phyloP scores from a whole-genome alignment of 1,139 yeast species.

The Wickerhamomyces sp. region DNA sequence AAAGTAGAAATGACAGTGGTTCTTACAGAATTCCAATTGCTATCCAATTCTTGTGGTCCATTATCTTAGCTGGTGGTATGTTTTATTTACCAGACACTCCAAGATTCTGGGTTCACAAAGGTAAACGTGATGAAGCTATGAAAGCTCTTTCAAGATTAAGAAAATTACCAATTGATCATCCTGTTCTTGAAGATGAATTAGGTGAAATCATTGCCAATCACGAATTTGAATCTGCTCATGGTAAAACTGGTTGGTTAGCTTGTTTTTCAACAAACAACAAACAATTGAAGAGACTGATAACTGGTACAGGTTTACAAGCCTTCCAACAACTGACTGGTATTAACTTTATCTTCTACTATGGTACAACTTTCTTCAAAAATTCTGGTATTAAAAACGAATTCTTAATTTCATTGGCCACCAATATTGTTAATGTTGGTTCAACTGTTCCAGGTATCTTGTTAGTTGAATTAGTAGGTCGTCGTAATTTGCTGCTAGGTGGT shows the following conservation, averaged over 20 bases:
- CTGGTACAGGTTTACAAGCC: conserved; percentile 44
- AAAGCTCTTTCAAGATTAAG: conserved; percentile 39
- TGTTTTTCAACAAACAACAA: conserved; percentile 26
- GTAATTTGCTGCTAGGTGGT: conserved; percentile 47
- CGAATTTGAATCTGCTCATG: conserved; percentile 36
- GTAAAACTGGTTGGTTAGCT: conserved; percentile 34
- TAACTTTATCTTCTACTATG: conserved; percentile 67
- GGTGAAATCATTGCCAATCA: conserved; percentile 39
- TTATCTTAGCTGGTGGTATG: conserved; percentile 51
- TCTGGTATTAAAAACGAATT: conserved; percentile 45
- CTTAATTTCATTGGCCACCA: conserved; percentile 49
- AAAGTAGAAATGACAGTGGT: conserved; percentile 44
- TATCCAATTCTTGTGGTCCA: conserved; percentile 51
- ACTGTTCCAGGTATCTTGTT: conserved; percentile 63
- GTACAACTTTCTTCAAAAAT: conserved; percentile 57
- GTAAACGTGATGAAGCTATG: conserved; percentile 42
- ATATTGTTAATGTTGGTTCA: conserved; percentile 60
- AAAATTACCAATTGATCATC: conserved; percentile 38
- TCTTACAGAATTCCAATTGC: conserved; percentile 63
- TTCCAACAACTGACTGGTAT: conserved; percentile 74
- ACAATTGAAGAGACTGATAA: conserved; percentile 33
- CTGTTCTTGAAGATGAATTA: conserved; percentile 36
- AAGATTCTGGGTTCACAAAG: conserved; percentile 51
- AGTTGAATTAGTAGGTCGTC: conserved; percentile 51
- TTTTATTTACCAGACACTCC: conserved; percentile 66